Evolutionary conservation across 345 rosid genomes (phyloP).

Genomic region (Populus euphratica): DNA sequence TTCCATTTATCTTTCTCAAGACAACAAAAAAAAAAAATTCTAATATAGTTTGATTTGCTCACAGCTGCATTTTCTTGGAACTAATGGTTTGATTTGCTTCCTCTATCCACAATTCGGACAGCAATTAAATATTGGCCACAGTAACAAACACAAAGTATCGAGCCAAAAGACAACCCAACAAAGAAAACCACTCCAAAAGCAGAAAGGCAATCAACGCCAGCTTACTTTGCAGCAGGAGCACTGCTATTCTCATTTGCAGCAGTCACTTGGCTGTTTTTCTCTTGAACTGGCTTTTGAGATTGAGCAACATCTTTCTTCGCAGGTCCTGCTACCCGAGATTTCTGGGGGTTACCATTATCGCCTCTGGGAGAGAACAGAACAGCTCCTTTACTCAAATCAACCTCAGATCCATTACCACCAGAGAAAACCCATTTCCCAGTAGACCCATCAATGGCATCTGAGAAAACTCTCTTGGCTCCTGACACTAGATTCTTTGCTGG

Average conservation of each 20-base stretch:
- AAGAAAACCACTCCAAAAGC: not conserved
- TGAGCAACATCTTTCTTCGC: slow-evolving; percentile 34
- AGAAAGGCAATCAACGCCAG: not conserved
- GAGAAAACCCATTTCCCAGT: slow-evolving; percentile 48
- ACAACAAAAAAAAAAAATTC: not conserved
- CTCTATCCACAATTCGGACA: not conserved
- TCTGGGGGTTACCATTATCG: slow-evolving; percentile 26
- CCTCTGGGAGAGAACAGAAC: slow-evolving; percentile 43
- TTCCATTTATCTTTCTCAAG: not conserved
- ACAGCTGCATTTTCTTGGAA: not conserved
- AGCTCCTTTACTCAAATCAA: slow-evolving; percentile 37
- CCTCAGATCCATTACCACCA: slow-evolving; percentile 38
- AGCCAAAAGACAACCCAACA: slow-evolving; percentile 1
- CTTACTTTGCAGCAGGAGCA: slow-evolving; percentile 67
- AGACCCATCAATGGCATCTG: slow-evolving; percentile 51
- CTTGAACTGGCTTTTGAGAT: slow-evolving; percentile 34
- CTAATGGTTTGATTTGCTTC: not conserved
- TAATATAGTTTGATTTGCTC: slow-evolving; percentile 1
- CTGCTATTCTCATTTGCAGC: slow-evolving; percentile 34
- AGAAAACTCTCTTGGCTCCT: slow-evolving; percentile 66
- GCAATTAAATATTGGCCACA: not conserved
- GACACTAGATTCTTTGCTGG: slow-evolving; percentile 44
- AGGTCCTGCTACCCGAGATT: slow-evolving; percentile 17
- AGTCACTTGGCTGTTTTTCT: slow-evolving; percentile 32
- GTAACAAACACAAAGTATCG: not conserved